These are phyloP conservation scores for Thielaviopsis punctulata DNA, from an alignment of 2,329 filamentous ascomycete species.

Conservation along the genomic window DNA sequence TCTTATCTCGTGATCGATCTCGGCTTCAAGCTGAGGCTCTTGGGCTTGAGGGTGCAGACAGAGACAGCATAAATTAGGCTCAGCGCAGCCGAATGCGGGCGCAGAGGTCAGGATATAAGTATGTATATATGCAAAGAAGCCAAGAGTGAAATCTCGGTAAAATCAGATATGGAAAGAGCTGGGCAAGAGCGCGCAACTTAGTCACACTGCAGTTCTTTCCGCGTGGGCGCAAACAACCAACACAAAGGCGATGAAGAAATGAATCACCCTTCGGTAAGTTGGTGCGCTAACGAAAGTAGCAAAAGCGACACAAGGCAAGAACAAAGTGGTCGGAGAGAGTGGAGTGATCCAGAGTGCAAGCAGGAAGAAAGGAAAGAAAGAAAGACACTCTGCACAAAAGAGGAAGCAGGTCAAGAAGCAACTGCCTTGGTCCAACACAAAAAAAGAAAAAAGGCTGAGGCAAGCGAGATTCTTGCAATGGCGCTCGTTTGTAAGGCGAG, in stretches of 20 bases:
- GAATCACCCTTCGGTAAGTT: constrained; percentile 8
- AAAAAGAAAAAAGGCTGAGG: not conserved
- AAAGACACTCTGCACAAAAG: not conserved
- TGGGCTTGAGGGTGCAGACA: not conserved
- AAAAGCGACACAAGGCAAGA: not conserved
- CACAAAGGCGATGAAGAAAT: not conserved
- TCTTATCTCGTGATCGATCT: constrained; percentile 1
- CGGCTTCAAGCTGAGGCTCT: not conserved
- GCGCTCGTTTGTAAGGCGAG: constrained; percentile 3
- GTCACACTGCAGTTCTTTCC: not conserved
- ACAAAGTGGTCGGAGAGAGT: not conserved
- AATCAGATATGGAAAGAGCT: not conserved
- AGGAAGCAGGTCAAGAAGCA: not conserved
- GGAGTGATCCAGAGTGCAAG: not conserved
- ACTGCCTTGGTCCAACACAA: not conserved
- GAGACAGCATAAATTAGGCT: not conserved
- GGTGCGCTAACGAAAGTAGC: not conserved
- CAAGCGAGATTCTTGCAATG: constrained; percentile 1
- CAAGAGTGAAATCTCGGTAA: not conserved
- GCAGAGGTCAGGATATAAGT: not conserved
- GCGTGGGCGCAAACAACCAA: not conserved
- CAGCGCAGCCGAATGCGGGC: not conserved
- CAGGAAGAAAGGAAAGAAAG: not conserved
- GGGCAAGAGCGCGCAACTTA: not conserved
- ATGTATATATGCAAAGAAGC: not conserved